phyloP scores from a whole-genome alignment of 1,139 yeast species.

The Suhomyces yuchorum region DNA sequence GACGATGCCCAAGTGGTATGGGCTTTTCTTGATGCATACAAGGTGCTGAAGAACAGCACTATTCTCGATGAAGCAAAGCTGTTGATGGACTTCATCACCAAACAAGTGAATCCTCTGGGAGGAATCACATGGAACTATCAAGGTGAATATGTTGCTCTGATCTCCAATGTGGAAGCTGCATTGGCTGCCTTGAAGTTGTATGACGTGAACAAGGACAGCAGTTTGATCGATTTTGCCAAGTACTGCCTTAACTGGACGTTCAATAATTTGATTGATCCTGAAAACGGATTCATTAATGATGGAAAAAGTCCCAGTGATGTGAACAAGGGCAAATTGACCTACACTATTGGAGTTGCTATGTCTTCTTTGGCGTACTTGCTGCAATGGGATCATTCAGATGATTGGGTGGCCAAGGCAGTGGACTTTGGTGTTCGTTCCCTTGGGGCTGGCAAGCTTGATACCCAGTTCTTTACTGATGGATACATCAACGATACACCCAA shows the following conservation, averaged over 20 bases:
- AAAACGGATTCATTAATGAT: conserved; percentile 34
- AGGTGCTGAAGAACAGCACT: conserved; percentile 17
- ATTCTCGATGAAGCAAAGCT: conserved; percentile 23
- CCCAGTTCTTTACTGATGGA: conserved; percentile 17
- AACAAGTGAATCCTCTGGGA: conserved; percentile 26
- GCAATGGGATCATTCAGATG: conserved; percentile 13
- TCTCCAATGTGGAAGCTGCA: conserved; percentile 39
- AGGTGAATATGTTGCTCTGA: conserved; percentile 35
- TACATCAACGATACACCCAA: conserved; percentile 17
- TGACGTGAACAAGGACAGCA: conserved; percentile 16
- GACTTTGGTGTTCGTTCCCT: conserved; percentile 17
- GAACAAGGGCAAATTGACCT: conserved; percentile 39
- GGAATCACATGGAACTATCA: conserved; percentile 36
- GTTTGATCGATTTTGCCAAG: conserved; percentile 26
- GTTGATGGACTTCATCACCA: conserved; percentile 20
- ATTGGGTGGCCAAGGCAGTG: conserved; percentile 19
- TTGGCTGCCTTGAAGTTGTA: conserved; percentile 36
- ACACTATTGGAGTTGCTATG: conserved; percentile 40
- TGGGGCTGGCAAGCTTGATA: conserved; percentile 14
- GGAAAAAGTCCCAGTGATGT: conserved; percentile 27
- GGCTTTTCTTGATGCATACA: conserved; percentile 33
- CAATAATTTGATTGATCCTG: conserved; percentile 30
- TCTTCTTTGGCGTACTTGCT: conserved; percentile 33
- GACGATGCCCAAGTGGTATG: conserved; percentile 40
- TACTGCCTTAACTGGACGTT: conserved; percentile 30